Conservation (phyloP, 139 green algal genomes). For the Spirogloea muscicola region DNA sequence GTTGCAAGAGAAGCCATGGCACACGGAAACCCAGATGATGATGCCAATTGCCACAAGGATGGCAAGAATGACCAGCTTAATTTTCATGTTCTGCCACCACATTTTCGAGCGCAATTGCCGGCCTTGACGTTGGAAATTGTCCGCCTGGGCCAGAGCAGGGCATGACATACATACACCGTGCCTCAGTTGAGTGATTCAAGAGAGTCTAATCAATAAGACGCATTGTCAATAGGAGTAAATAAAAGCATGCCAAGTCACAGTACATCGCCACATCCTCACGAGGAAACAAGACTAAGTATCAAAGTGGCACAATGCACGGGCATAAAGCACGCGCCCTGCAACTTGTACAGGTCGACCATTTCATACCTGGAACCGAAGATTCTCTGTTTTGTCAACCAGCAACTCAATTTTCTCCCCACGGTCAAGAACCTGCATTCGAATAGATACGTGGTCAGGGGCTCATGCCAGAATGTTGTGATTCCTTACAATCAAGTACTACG, state of each 20-base stretch:
- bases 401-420: constrained; percentile 95
- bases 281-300: too few relatives aligned
- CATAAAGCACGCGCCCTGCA: too few relatives aligned
- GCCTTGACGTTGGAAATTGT: constrained; percentile 85
- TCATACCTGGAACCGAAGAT: constrained; percentile 83
- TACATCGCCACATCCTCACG: too few relatives aligned
- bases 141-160: too few relatives aligned
- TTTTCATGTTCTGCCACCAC: constrained; percentile 95
- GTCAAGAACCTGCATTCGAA: constrained; percentile 61
- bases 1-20: constrained; percentile 31
- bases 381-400: constrained; percentile 94
- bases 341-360: too few relatives aligned
- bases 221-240: too few relatives aligned
- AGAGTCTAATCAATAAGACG: too few relatives aligned
- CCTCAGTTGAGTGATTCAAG: too few relatives aligned
- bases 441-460: neutral
- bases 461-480: neutral
- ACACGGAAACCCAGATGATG: constrained; percentile 63
- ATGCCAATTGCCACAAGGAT: constrained; percentile 65
- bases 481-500: too few relatives aligned
- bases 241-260: too few relatives aligned
- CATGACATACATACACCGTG: too few relatives aligned
- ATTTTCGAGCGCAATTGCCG: constrained; percentile 76
- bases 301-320: too few relatives aligned
- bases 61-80: constrained; percentile 69